Evolutionary conservation across 371 early-diverging fungal species (phyloP), one percentile per base, ranked within the genome.

Genomic region (Mucor ambiguus): DNA sequence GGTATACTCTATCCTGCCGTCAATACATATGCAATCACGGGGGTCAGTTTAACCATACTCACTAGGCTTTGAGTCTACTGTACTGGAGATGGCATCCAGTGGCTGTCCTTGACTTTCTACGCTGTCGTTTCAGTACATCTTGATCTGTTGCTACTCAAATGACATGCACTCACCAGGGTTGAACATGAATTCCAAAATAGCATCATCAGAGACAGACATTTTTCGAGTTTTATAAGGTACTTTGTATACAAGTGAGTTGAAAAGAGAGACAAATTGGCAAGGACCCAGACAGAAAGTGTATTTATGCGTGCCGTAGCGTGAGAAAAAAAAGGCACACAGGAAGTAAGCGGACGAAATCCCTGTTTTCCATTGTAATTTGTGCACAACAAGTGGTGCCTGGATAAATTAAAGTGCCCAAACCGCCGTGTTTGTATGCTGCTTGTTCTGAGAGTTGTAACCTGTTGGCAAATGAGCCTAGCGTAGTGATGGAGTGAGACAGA

Each of bases 111-210:
- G 82, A 20, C 67, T 68, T 37, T 79, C 82, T 78, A 64, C 20
- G 14, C 26, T 2, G 46, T 10, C 22, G 30, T 49, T 44, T 20
- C 24, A 29, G 29, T 14, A 38, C 37, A 22, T 11, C 1, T 26
- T 26, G n/a, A 18, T 22, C 24, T 12, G 30, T 26, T 0, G 37
- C 2, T 2, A 11, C 44, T 16, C n/a, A 12, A 20, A 22, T 33
- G 32, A 20, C 35, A 16, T 18, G 35, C 20, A 63, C 26, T 69
- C 72, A 73, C 82, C 82, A 61, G 82, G 82, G 44, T 79, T 82
- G 33, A 82, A 82, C 26, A 82, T 74, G 20, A 78, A 71, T 62
- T 82, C 82, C 43, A 82, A 69, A 14, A 82, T 66, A 33, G 82
- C 78, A 58, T 82, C 80, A 58, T 82, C 82, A 4, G 79, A 72